phyloP scores from a whole-genome alignment of 2,329 filamentous ascomycete species.

The Pseudogymnoascus sp. region DNA sequence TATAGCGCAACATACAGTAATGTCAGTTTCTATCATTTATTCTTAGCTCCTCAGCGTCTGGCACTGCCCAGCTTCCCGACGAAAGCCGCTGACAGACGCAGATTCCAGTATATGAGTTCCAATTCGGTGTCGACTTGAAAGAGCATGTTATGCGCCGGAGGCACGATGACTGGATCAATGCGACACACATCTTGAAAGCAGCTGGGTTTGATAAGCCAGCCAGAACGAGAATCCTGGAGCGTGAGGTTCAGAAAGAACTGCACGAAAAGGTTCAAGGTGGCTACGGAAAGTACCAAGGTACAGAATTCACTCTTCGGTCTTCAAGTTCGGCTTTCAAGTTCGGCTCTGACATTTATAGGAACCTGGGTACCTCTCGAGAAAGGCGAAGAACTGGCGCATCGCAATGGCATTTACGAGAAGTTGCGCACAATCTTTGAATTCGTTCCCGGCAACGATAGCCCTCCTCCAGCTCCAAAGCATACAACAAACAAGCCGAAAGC shows the following conservation, averaged over 20 bases:
- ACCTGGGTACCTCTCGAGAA: constrained; percentile 91
- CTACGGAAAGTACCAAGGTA: constrained; percentile 96
- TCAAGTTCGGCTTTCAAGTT: background rate
- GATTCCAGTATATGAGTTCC: constrained; percentile 93
- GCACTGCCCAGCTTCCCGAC: constrained; percentile 13
- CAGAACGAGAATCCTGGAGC: constrained; percentile 85
- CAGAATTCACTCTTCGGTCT: constrained; percentile 1
- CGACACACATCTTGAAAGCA: constrained; percentile 96
- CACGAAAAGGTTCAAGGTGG: constrained; percentile 98
- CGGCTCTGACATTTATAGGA: constrained; percentile 41
- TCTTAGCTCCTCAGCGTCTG: background rate
- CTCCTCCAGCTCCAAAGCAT: constrained; percentile 89
- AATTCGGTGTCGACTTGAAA: constrained; percentile 68
- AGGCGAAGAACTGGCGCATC: constrained; percentile 72
- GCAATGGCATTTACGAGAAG: constrained; percentile 79
- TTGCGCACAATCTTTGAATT: constrained; percentile 85
- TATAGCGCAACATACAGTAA: constrained; percentile 64
- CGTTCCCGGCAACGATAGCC: constrained; percentile 73
- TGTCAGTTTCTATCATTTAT: constrained; percentile 36
- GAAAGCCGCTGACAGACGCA: constrained; percentile 31
- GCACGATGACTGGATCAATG: constrained; percentile 95
- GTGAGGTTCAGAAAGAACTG: constrained; percentile 90
- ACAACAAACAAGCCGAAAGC: constrained; percentile 78
- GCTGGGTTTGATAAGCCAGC: constrained; percentile 97
- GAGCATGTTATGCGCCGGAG: constrained; percentile 94